phyloP scores from a whole-genome alignment of 2,329 filamentous ascomycete species.

The Colletotrichum acutatum region DNA sequence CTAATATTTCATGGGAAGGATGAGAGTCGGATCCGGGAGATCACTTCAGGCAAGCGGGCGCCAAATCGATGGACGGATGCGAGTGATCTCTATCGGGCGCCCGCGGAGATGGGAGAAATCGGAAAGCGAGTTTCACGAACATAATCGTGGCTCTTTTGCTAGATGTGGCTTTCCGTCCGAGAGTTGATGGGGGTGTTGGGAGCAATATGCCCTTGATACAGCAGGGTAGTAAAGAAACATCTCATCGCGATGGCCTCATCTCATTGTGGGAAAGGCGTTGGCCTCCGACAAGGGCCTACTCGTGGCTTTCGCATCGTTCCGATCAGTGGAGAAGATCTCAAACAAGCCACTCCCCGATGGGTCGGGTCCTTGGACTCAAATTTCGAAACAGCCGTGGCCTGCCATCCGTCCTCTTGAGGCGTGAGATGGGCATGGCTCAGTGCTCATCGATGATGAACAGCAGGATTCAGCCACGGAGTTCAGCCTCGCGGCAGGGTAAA shows the following conservation, averaged over 20 bases:
- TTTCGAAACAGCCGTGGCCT: conserved; percentile 8
- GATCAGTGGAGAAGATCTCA: neutral
- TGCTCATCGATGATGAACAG: neutral
- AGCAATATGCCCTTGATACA: neutral
- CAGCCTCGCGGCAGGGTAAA: conserved; percentile 1
- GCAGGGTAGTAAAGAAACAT: neutral
- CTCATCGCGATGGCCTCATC: neutral
- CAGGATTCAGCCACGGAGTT: neutral
- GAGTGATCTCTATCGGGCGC: neutral
- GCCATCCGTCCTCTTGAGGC: neutral
- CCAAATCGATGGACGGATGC: neutral
- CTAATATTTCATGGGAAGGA: neutral
- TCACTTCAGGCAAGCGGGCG: neutral
- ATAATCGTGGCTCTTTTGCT: conserved; percentile 27
- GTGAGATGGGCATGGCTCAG: too few relatives aligned
- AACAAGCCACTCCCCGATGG: conserved; percentile 6
- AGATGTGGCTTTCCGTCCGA: neutral
- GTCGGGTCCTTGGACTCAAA: neutral
- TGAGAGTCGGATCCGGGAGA: conserved; percentile 14
- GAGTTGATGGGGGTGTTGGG: neutral
- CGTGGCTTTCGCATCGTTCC: neutral
- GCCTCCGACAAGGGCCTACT: neutral
- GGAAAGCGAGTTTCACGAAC: conserved; percentile 4
- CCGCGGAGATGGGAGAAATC: conserved; percentile 9
- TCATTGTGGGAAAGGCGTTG: neutral